Percentiles rank a stretch among this genome's conserved stretches.
phyloP scores from a whole-genome alignment of 192 early-diverging fungal species.

The Entophlyctis helioformis region DNA sequence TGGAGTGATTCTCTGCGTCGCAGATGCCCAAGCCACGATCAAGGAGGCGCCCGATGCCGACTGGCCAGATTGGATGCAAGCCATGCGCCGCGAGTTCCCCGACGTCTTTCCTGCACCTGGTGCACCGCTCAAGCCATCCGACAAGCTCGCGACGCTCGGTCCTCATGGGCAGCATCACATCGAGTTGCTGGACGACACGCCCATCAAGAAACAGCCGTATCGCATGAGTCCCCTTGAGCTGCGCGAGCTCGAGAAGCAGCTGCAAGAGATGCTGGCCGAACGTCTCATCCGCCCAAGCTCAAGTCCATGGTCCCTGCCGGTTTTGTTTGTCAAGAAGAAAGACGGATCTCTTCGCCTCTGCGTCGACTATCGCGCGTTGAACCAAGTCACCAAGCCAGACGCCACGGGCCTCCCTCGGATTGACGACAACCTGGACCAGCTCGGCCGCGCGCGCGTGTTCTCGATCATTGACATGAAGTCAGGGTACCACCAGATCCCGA shows the following conservation, averaged over 20 bases:
- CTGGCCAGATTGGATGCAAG: too few species aligned
- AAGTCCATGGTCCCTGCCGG: slow-evolving; percentile 29
- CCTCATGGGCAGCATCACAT: too few species aligned
- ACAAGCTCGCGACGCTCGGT: too few species aligned
- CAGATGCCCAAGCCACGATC: too few species aligned
- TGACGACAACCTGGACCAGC: slow-evolving; percentile 22
- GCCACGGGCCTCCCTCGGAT: slow-evolving; percentile 35
- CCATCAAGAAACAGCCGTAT: too few species aligned
- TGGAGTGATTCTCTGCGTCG: too few species aligned
- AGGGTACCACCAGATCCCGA: slow-evolving; percentile 22
- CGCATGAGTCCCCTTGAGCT: too few species aligned
- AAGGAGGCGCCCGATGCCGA: too few species aligned
- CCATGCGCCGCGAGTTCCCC: too few species aligned
- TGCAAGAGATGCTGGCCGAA: slow-evolving; percentile 11
- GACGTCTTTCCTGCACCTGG: too few species aligned
- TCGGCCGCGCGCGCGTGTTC: slow-evolving; percentile 16
- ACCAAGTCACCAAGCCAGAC: slow-evolving; percentile 25
- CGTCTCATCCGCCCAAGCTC: slow-evolving; percentile 19
- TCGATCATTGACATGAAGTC: slow-evolving; percentile 28
- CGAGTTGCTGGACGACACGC: too few species aligned
- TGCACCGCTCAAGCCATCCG: too few species aligned
- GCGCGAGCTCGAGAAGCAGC: background rate
- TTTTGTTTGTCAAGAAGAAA: slow-evolving; percentile 26
- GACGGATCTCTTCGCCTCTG: slow-evolving; percentile 33
- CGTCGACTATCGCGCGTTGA: slow-evolving; percentile 36